Evolutionary conservation across 768 basidiomycete genomes (phyloP).

Genomic region (Boletus bicolor): DNA sequence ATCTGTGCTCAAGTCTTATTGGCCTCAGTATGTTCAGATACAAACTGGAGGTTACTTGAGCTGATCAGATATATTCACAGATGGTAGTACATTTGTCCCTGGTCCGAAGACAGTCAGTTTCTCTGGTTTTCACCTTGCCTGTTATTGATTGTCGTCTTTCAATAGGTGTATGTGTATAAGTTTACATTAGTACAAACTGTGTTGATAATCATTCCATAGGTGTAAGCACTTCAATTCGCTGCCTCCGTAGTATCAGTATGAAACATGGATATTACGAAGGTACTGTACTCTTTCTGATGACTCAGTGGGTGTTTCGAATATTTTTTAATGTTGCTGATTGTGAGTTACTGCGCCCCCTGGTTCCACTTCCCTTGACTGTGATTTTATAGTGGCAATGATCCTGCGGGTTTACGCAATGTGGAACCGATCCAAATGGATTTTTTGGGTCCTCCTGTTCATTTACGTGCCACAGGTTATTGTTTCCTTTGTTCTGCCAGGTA

Average conservation of each 20-base stretch:
- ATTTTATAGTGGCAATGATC: background rate
- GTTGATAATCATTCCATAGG: background rate
- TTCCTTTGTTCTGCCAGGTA: background rate
- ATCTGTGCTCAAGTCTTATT: background rate
- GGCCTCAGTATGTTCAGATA: background rate
- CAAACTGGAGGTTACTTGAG: background rate
- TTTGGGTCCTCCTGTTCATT: background rate
- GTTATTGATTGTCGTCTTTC: no score
- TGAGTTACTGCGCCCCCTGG: background rate
- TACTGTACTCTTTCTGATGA: background rate
- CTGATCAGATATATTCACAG: background rate
- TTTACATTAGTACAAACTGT: no score
- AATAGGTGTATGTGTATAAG: background rate
- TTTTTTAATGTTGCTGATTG: slow-evolving; percentile 1
- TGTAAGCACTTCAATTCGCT: slow-evolving; percentile 1
- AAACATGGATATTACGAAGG: background rate
- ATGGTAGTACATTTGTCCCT: background rate
- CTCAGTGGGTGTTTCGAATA: background rate
- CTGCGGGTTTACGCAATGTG: background rate
- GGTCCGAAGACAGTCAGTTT: background rate
- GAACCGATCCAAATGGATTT: background rate
- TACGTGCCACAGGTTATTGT: background rate
- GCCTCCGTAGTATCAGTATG: no score
- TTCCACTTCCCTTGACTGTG: background rate
- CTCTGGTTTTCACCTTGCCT: no score